Evolutionary conservation across 2,329 filamentous ascomycete species (phyloP).

Genomic region (Parascedosporium putredinis): DNA sequence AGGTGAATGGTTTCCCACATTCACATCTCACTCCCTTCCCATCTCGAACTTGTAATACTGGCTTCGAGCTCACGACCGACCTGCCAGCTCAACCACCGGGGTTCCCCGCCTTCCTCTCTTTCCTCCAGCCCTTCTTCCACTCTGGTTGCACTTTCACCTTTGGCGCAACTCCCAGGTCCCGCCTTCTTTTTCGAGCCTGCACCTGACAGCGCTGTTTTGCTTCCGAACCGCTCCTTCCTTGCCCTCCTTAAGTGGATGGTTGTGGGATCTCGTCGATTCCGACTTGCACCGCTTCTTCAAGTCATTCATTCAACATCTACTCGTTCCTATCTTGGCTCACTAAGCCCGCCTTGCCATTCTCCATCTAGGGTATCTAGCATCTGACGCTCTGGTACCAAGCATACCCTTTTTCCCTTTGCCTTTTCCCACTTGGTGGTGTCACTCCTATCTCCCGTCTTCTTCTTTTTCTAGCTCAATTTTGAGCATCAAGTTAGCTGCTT

Average conservation of each 20-base stretch:
- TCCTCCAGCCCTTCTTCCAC: background rate
- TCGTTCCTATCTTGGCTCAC: background rate
- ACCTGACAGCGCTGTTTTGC: no score
- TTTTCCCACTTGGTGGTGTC: no score
- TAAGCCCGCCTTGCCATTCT: no score
- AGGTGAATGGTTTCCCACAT: background rate
- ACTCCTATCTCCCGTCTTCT: no score
- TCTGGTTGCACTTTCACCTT: no score
- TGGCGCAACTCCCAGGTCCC: background rate
- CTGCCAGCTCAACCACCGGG: background rate
- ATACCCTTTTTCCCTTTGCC: no score
- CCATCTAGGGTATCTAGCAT: no score
- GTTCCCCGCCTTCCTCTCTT: background rate
- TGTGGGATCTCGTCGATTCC: no score
- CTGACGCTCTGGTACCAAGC: no score
- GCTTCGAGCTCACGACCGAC: background rate
- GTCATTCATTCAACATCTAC: background rate
- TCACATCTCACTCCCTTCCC: background rate
- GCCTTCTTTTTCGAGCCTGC: no score
- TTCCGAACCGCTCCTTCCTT: background rate
- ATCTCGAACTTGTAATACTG: background rate
- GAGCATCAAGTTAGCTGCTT: no score
- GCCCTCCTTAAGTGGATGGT: background rate
- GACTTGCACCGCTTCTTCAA: background rate
- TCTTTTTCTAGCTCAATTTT: no score